Evolutionary conservation across 805 yeast species (phyloP), one percentile per base, ranked within the genome.

Genomic region (Vanderwaltozyma tropicalis): DNA sequence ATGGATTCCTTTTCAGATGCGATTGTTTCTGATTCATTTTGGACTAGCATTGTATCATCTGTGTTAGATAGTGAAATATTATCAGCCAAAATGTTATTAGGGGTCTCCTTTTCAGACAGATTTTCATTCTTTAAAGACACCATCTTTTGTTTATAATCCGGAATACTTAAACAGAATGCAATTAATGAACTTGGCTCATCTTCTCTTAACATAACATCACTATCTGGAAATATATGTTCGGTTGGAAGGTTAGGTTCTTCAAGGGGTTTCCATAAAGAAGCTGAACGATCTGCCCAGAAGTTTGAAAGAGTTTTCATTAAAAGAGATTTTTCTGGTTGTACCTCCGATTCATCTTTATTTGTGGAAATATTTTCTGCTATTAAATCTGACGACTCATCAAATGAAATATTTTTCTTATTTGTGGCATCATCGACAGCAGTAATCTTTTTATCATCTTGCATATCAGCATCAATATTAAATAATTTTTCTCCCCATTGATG

Each of bases 281-380:
- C 92, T 1, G 97, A 84, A 50, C 98, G 67, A 61, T 92, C 97
- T 1, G 96, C 96, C 97, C 97, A 92, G 59, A 92, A 92, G 49
- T 79, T 85, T 0, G 94, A 75, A 39, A 94, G 64, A 0, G 94
- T 77, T 49, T 83, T 85, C 64, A 92, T 72, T 26, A 92, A 59
- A 1, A 96, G 80, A 17, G 78, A 74, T 46, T 76, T 74, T 51
- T 88, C 96, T 6, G 10, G 15, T 3, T 14, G 24, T 9, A 18
- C 24, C 15, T 21, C 33, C 10, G 27, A n/a, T 13, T 15, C 18
- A 16, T 5, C 13, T 15, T 32, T 18, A 24, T 9, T n/a, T 14
- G n/a, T 13, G 11, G n/a, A 7, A 31, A 4, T 12, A 3, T 7
- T 3, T 19, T 31, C 25, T 19, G 14, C 18, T 17, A 15, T 16